phyloP scores from a whole-genome alignment of 345 rosid genomes.

The Firmiana major region DNA sequence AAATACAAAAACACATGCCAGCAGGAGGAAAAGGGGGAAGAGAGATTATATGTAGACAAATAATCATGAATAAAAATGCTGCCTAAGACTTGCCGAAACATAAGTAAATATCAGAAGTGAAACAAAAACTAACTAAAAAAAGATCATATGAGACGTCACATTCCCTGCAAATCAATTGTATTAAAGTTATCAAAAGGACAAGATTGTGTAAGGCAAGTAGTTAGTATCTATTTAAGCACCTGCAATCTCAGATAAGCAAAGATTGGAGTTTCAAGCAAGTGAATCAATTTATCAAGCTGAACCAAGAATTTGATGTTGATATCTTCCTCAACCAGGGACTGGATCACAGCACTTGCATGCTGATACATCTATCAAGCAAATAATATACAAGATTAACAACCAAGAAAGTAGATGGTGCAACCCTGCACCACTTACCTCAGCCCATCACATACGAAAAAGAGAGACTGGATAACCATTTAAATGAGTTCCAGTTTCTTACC shows the following conservation, averaged over 20 bases:
- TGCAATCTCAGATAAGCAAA: slow-evolving; percentile 98
- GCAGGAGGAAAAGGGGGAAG: background rate
- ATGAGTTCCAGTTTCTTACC: slow-evolving; percentile 36
- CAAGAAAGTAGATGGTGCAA: background rate
- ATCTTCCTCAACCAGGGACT: slow-evolving; percentile 94
- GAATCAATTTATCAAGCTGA: slow-evolving; percentile 96
- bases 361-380: slow-evolving; percentile 69
- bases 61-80: background rate
- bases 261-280: slow-evolving; percentile 92
- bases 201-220: background rate
- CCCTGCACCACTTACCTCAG: background rate
- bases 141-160: background rate
- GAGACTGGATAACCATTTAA: background rate
- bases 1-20: background rate
- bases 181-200: background rate
- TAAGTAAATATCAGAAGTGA: background rate
- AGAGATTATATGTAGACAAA: background rate
- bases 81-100: background rate
- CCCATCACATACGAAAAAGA: background rate
- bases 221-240: slow-evolving; percentile 41
- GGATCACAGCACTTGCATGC: slow-evolving; percentile 90
- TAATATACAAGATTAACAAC: background rate
- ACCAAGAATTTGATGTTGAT: slow-evolving; percentile 87
- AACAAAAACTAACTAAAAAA: background rate
- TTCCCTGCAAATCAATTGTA: background rate